Percentiles rank a stretch among this genome's conserved stretches.
Evolutionary conservation across 345 rosid genomes (phyloP).

Genomic region (Camelina laxa): DNA sequence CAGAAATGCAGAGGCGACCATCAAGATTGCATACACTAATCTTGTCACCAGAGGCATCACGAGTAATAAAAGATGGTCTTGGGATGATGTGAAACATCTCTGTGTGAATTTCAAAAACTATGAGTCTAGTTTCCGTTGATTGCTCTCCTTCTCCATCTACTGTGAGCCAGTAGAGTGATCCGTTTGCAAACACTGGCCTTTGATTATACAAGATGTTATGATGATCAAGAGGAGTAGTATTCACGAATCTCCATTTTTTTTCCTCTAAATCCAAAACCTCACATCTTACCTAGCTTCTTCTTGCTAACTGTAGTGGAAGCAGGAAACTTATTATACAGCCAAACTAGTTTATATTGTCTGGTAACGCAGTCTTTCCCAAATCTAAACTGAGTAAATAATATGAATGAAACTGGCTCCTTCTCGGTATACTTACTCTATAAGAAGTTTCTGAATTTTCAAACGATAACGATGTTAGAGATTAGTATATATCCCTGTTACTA

Average conservation of each 20-base stretch:
- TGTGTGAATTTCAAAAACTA: slow-evolving; percentile 22
- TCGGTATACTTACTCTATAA: no score
- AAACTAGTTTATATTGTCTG: background rate
- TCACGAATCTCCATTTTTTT: background rate
- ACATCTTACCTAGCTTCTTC: background rate
- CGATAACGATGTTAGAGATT: no score
- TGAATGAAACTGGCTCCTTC: no score
- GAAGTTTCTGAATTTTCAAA: no score
- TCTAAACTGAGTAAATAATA: background rate
- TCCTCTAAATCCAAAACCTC: slow-evolving; percentile 3
- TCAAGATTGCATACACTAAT: slow-evolving; percentile 13
- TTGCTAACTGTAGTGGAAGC: background rate
- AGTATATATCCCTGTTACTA: no score
- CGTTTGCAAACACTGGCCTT: slow-evolving; percentile 30
- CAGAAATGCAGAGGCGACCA: slow-evolving; percentile 25
- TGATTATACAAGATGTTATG: background rate
- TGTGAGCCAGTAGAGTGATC: slow-evolving; percentile 34
- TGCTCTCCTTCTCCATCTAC: background rate
- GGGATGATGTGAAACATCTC: slow-evolving; percentile 11
- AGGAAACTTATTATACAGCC: slow-evolving; percentile 13
- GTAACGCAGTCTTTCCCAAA: slow-evolving; percentile 3
- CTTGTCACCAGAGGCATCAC: background rate
- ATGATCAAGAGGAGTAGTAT: slow-evolving; percentile 15
- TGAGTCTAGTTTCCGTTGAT: slow-evolving; percentile 3
- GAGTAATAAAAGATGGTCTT: background rate